Base-by-base conservation (phyloP, 768 basidiomycete genomes). In the Aureoboletus auriporus region DNA sequence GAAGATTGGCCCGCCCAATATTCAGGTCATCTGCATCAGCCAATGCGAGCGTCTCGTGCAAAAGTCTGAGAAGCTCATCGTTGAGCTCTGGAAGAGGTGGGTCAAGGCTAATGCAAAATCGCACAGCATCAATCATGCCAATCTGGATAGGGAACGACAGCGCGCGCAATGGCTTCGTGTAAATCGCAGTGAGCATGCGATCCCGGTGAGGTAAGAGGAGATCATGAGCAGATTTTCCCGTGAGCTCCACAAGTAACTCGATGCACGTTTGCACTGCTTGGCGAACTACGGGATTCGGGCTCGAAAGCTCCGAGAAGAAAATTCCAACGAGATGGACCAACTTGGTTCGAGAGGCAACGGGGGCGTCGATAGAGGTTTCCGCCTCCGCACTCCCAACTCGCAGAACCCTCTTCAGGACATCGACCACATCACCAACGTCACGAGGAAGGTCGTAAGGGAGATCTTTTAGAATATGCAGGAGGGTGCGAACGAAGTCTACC, bases 101-200 rank as follows among this genome's bases (percentile, higher is more conserved):
- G 26, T 89, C 80, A 30, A 97, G 73, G 49, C 82, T 87, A 52
- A 99, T 82, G 63, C 92, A 91, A 65, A 93, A 99, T 9, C 94
- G 88, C 51, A 98, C 83, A 14, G 93, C 93, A 59, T 98, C 96
- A 50, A 98, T 93, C 79, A 97, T 93, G 28, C 94, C 96, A 49
- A 98, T 96, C 66, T 98, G 96, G 59, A 92, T 91, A 13, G 86
- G 77, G 64, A 97, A 94, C 2, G 93, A 93, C 23, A 99, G 77
- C 0, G 96, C 96, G 44, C 96, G 78, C 16, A 99, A 77, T 11
- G 96, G 96, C 62, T 98, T 97, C n/a, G 89, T 90, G 71, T 88
- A 98, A 55, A 99, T 93, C 2, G 86, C 81, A 14, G 82, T 80
- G 34, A 98, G 75, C 71, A 98, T 84, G 28, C 92, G 83, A 53